Evolutionary conservation across 768 basidiomycete species (phyloP).

Genomic region (Tricholoma saponaceum): DNA sequence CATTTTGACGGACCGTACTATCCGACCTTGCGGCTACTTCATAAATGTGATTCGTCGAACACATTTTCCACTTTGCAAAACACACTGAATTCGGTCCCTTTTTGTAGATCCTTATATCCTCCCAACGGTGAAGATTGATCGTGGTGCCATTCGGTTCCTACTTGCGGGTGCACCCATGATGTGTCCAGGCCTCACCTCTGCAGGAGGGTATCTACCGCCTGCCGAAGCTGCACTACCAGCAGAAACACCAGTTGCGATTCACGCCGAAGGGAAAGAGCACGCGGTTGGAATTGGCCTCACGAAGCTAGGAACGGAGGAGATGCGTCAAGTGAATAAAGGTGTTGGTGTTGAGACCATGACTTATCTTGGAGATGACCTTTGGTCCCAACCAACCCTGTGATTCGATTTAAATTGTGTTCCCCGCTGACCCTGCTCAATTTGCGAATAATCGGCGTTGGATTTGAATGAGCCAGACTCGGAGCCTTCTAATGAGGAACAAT

Average conservation of each 20-base stretch:
- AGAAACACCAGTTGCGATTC: constrained; percentile 80
- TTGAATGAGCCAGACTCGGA: not conserved
- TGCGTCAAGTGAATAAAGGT: constrained; percentile 85
- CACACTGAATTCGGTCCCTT: constrained; percentile 1
- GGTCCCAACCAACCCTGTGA: constrained; percentile 65
- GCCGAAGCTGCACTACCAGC: constrained; percentile 61
- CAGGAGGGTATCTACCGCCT: constrained; percentile 84
- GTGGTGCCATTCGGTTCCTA: constrained; percentile 96
- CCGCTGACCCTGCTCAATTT: not conserved
- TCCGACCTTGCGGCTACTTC: constrained; percentile 85
- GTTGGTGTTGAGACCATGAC: constrained; percentile 85
- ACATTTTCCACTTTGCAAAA: not conserved
- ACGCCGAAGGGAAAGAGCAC: constrained; percentile 95
- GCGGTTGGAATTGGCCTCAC: constrained; percentile 84
- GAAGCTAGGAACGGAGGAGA: constrained; percentile 83
- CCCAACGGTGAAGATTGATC: constrained; percentile 86
- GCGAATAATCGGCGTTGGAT: not conserved
- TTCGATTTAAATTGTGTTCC: not conserved
- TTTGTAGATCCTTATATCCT: constrained; percentile 85
- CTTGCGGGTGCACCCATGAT: constrained; percentile 94
- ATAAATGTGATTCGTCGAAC: constrained; percentile 68
- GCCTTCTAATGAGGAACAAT: not conserved
- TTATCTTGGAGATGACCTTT: constrained; percentile 86
- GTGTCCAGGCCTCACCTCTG: constrained; percentile 94
- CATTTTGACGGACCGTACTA: constrained; percentile 92